Conservation (phyloP, 148 eudicot genomes). For the Rheum nobile region DNA sequence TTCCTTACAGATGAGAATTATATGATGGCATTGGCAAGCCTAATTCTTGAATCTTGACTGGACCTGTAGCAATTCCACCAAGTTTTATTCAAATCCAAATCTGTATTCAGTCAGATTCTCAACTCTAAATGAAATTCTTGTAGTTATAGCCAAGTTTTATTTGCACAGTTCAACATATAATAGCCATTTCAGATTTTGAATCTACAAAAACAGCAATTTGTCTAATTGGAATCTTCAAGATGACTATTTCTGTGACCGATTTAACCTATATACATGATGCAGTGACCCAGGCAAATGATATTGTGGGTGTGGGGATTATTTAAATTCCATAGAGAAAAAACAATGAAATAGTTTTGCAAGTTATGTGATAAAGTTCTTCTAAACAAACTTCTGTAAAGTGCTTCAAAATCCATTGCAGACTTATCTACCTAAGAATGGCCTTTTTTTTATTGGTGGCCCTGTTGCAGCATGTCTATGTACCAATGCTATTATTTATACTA, state of each 20-base stretch:
- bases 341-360: conserved; percentile 12
- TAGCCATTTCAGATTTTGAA: background rate
- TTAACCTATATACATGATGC: conserved; percentile 17
- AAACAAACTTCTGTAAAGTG: background rate
- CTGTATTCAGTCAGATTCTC: background rate
- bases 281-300: conserved; percentile 18
- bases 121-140: background rate
- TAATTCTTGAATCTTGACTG: no score
- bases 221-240: conserved; percentile 23
- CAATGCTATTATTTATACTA: background rate
- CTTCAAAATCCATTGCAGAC: background rate
- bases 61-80: no score
- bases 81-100: conserved; percentile 14
- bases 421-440: background rate
- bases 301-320: conserved; percentile 22
- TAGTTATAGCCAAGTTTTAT: background rate
- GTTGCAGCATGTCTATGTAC: background rate
- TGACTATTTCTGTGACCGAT: conserved; percentile 24
- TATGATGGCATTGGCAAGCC: background rate
- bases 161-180: background rate
- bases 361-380: conserved; percentile 17
- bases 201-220: background rate
- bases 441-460: background rate
- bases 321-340: conserved; percentile 25
- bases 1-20: conserved; percentile 55